Evolutionary conservation across 768 basidiomycete genomes (phyloP), one percentile per base, ranked within the genome.

Genomic region (Hericium erinaceus): DNA sequence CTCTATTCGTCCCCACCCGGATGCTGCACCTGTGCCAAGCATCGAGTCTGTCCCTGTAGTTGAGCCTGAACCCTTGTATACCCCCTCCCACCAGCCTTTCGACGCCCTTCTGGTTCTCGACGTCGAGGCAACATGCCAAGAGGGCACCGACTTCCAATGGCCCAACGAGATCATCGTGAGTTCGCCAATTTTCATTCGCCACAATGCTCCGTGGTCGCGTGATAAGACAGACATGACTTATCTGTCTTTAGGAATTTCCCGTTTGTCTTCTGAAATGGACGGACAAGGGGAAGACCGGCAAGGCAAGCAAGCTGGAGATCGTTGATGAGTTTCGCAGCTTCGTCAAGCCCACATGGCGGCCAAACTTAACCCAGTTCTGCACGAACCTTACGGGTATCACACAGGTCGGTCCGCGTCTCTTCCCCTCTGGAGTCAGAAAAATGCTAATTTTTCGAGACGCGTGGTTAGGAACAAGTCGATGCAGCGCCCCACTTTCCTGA

Each of bases 141-240:
- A 69, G 64, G 87, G 85, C 39, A 78, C 82, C 38, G 78, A 79
- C 16, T 90, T 92, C 61, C 80, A 85, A 56, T 95, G 85, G 72
- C 90, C 95, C 2, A 97, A 97, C 70, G 95, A 98, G 73, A 94
- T 98, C 56, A 97, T 98, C 61, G 95, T 91, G 68, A 66, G 86
- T 79, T 49, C 44, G 33, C 33, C 33, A 6, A 6, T 33, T 33
- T 33, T 33, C 33, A 33, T 33, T 33, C 7, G 44, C 44, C 44
- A 46, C 20, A 46, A 46, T 46, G 52, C 55, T 57, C 26, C 61
- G 53, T 51, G 52, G 38, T 50, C 49, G 40, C 24, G 38, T 54
- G 28, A 51, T 10, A 54, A 13, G 39, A 48, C 50, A 41, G 4
- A 39, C 41, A 55, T 50, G 9, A 26, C 54, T 52, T 44, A 41